Percentiles rank a stretch among this genome's conserved stretches.
These are phyloP conservation scores for Mucor circinelloides DNA, from an alignment of 371 early-diverging fungal genomes.

Conservation along the genomic window DNA sequence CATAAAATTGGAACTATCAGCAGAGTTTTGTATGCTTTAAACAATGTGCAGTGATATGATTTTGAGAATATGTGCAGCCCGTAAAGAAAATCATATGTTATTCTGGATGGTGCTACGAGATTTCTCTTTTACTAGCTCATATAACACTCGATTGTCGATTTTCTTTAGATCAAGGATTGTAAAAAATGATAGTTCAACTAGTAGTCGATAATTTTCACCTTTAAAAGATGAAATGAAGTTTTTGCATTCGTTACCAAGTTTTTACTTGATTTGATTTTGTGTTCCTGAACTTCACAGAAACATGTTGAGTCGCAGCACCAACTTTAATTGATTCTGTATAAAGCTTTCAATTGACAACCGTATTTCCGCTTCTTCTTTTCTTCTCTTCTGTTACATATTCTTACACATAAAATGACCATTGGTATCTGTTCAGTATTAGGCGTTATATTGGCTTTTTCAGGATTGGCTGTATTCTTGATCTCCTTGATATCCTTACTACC, in stretches of 20 bases:
- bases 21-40: not conserved
- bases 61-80: not conserved
- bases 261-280: not conserved
- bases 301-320: not conserved
- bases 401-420: not conserved
- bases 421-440: slow-evolving; percentile 3
- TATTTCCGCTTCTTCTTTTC: not conserved
- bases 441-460: slow-evolving; percentile 6
- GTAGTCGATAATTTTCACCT: not conserved
- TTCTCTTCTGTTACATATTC: not conserved
- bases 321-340: not conserved
- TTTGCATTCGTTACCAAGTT: not conserved
- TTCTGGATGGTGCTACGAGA: not conserved
- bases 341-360: not conserved
- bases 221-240: not conserved
- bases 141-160: too few species aligned
- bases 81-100: not conserved
- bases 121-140: not conserved
- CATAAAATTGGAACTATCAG: not conserved
- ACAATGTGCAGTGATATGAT: not conserved
- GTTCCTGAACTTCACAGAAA: not conserved
- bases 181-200: not conserved
- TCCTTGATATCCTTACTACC: slow-evolving; percentile 7
- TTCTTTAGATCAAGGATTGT: too few species aligned
- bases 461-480: slow-evolving; percentile 2